Conservation (phyloP, 225 moss, liverwort and hornwort genomes). For the Physcomitrellopsis africana region DNA sequence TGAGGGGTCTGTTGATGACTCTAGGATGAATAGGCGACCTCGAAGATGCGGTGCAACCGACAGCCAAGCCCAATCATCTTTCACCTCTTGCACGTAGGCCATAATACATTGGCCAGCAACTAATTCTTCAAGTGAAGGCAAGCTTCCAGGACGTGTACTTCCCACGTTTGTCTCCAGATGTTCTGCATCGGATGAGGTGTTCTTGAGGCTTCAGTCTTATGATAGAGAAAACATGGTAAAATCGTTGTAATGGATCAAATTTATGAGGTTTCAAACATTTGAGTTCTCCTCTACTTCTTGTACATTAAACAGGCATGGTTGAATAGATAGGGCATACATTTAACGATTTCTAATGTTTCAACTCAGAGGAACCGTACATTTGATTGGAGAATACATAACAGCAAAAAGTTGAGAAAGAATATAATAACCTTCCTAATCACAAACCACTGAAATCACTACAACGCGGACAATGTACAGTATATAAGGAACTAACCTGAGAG, state of each 20-base stretch:
- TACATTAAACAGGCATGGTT: neutral
- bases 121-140: conserved; percentile 58
- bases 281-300: neutral
- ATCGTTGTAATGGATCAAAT: neutral
- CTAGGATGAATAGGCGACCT: conserved; percentile 79
- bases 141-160: conserved; percentile 36
- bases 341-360: neutral
- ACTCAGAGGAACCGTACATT: neutral
- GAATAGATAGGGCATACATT: conserved; percentile 20
- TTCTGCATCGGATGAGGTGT: conserved; percentile 38
- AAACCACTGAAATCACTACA: neutral
- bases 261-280: neutral
- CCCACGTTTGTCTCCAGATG: conserved; percentile 27
- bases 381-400: neutral
- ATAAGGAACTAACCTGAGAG: conserved; percentile 66
- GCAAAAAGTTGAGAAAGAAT: neutral
- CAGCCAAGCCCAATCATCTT: conserved; percentile 83
- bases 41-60: conserved; percentile 75
- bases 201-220: conserved; percentile 1
- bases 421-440: neutral
- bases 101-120: conserved; percentile 52
- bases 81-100: conserved; percentile 78
- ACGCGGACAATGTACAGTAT: neutral
- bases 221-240: neutral
- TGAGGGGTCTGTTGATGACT: conserved; percentile 69